Conservation (phyloP, 129 eudicot genomes). For the Heracleum sosnowskyi region DNA sequence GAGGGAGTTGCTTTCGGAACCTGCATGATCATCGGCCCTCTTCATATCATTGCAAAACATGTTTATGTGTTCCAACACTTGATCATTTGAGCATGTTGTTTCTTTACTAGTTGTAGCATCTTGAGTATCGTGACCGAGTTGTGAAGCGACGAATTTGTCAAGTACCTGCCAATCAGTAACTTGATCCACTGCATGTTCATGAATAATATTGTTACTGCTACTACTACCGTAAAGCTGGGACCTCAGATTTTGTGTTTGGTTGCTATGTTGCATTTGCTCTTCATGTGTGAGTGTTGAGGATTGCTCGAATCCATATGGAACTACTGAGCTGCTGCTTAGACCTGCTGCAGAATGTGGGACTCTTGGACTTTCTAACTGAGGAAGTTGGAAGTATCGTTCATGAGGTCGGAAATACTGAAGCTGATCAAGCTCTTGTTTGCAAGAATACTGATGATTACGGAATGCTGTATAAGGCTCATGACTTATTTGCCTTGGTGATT, state of each 20-base stretch:
- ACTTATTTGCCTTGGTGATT: conserved; percentile 35
- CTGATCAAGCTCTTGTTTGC: conserved; percentile 50
- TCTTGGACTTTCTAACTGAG: conserved; percentile 63
- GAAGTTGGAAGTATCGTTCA: conserved; percentile 58
- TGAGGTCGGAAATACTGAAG: conserved; percentile 42
- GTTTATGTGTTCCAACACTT: conserved; percentile 41
- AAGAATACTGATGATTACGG: conserved; percentile 24
- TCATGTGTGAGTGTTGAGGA: conserved; percentile 21
- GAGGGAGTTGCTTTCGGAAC: conserved; percentile 46
- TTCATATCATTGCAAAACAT: conserved; percentile 34
- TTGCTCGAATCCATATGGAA: conserved; percentile 19
- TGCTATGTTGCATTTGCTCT: conserved; percentile 19
- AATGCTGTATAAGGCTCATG: conserved; percentile 32
- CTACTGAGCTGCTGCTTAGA: conserved; percentile 13
- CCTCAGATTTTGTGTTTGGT: conserved; percentile 18
- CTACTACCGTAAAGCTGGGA: conserved; percentile 28
- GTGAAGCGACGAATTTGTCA: conserved; percentile 82
- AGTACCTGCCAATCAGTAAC: conserved; percentile 81
- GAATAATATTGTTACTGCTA: conserved; percentile 24
- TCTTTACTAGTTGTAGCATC: conserved; percentile 23
- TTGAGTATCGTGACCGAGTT: conserved; percentile 49
- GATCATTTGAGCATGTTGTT: conserved; percentile 25
- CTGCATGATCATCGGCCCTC: conserved; percentile 31
- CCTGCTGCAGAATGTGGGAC: conserved; percentile 33
- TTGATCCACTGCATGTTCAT: conserved; percentile 47